phyloP scores from a whole-genome alignment of 2,329 filamentous ascomycete species.

The Ophiostoma novo-ulmi region DNA sequence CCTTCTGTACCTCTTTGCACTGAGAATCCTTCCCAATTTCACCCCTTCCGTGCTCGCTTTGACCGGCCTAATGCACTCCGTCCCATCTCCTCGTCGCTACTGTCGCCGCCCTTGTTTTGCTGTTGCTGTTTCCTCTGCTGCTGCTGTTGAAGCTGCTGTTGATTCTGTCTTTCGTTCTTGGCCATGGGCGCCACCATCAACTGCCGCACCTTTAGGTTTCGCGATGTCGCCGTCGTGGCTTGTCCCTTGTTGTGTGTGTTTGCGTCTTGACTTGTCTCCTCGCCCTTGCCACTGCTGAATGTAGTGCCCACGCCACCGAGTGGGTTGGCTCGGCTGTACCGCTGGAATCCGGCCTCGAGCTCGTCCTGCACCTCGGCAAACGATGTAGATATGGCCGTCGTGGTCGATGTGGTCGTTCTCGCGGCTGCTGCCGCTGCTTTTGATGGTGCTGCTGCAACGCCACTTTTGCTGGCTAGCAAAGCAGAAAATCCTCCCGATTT shows the following conservation, averaged over 20 bases:
- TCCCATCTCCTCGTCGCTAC: conserved; percentile 34
- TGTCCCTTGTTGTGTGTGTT: neutral
- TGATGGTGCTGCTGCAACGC: neutral
- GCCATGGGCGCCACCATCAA: conserved; percentile 21
- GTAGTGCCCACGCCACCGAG: conserved; percentile 21
- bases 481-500: conserved; percentile 17
- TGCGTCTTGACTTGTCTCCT: neutral
- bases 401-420: neutral
- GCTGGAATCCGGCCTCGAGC: conserved; percentile 22
- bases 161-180: neutral
- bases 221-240: conserved; percentile 9
- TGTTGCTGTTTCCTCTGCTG: conserved; percentile 3
- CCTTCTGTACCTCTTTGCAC: neutral
- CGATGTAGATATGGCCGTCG: neutral
- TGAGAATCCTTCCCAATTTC: neutral
- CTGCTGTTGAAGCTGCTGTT: neutral
- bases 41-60: conserved; percentile 23
- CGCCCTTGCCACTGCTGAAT: neutral
- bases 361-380: conserved; percentile 22
- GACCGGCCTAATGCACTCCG: conserved; percentile 31
- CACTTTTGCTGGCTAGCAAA: neutral
- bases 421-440: neutral
- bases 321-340: conserved; percentile 23
- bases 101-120: conserved; percentile 20
- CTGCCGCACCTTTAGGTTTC: conserved; percentile 20